Evolutionary conservation across 371 early-diverging fungal genomes (phyloP), one percentile per base, ranked within the genome.

Genomic region (Parasitella parasitica): DNA sequence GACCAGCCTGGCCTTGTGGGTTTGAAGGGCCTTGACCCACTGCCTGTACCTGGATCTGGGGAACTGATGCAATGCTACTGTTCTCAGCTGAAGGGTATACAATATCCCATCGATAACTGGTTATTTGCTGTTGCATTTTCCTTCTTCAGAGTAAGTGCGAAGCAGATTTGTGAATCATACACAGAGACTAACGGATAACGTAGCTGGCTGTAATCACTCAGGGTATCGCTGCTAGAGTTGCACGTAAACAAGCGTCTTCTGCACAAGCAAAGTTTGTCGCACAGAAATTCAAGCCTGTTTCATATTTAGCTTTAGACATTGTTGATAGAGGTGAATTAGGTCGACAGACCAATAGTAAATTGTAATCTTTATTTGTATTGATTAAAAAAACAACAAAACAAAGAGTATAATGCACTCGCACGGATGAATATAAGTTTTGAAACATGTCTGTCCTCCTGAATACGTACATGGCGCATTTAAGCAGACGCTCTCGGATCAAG

Each of bases 171-270:
- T 36, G 13, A 12, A 5, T 3, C 3, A 36, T 36, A 11, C 13
- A 13, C 15, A 36, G 11, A 9, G 24, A 18, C 22, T 46, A 3
- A 43, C 43, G 13, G 12, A 12, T 4, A 5, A 20, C 2, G 5
- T 6, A 46, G 46, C 5, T 37, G 34, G 36, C 89, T 0, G 92
- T 93, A 13, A 92, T 93, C 64, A 61, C 82, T 20, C 94, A 94
- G 66, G 96, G 94, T 30, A 88, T 94, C 56, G 87, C 89, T 18
- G 94, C 95, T 2, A 83, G 95, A 35, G 85, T 91, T 36, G 90
- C 89, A 2, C 80, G 86, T 43, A 89, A 89, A 62, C 95, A 96
- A 73, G 94, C 95, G 5, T 89, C 89, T 52, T 94, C 94, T 15
- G 84, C 81, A 15, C 69, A 84, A 62, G 93, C 91, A 20, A 69